Percentiles rank a stretch among this genome's conserved stretches.
These are phyloP conservation scores for Aspergillus japonicus DNA, from an alignment of 2,329 filamentous ascomycete species.

Conservation along the genomic window DNA sequence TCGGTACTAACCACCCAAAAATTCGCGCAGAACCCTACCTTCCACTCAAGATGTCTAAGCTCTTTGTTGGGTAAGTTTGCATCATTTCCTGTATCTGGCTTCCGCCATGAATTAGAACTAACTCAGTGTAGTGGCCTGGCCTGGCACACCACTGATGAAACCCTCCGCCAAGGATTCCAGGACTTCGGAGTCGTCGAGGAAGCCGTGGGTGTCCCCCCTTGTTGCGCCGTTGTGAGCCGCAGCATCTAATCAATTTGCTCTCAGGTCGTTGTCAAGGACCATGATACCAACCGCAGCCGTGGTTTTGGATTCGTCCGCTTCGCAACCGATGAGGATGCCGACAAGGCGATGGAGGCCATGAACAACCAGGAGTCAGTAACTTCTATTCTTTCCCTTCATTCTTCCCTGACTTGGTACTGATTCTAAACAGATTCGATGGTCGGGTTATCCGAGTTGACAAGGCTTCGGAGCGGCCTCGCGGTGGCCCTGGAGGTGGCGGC, in stretches of 20 bases:
- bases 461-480: conserved; percentile 74
- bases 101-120: conserved; percentile 17
- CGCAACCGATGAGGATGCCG: conserved; percentile 47
- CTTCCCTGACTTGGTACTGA: conserved; percentile 1
- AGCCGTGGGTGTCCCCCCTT: conserved; percentile 67
- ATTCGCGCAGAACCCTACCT: conserved; percentile 1
- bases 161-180: conserved; percentile 86
- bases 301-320: conserved; percentile 98
- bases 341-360: conserved; percentile 44
- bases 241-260: conserved; percentile 13
- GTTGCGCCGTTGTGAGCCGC: not conserved
- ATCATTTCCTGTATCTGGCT: conserved; percentile 9
- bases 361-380: conserved; percentile 66
- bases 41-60: conserved; percentile 71
- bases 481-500: conserved; percentile 49
- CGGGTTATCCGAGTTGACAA: conserved; percentile 94
- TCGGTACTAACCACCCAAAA: conserved; percentile 7
- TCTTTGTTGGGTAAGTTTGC: conserved; percentile 55
- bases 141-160: conserved; percentile 93
- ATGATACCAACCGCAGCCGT: conserved; percentile 92
- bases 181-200: conserved; percentile 89
- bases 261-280: conserved; percentile 95
- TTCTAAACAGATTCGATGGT: conserved; percentile 73
- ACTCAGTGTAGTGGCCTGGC: conserved; percentile 72
- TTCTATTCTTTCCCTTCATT: conserved; percentile 14